Conservation (phyloP, 257 asterid genomes). For the Leonotis leonurus region DNA sequence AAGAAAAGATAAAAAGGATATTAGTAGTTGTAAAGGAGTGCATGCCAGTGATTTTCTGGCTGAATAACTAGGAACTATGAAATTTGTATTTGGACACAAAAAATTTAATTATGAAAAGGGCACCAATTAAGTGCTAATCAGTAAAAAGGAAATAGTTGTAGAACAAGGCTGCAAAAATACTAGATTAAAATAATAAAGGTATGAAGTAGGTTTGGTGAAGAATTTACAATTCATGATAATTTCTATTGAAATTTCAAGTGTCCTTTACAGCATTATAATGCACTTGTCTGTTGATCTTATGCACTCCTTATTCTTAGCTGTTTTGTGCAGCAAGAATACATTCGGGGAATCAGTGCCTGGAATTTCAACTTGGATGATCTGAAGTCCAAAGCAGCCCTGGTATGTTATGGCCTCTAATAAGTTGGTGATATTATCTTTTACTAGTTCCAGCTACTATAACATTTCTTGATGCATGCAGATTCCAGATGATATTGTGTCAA, state of each 20-base stretch:
- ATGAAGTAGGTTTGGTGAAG: background rate
- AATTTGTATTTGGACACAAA: background rate
- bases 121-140: background rate
- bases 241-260: background rate
- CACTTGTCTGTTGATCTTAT: background rate
- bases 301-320: conserved; percentile 3
- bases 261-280: background rate
- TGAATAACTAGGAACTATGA: conserved; percentile 3
- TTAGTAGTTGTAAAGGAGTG: background rate
- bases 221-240: background rate
- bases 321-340: conserved; percentile 79
- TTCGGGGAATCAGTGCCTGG: conserved; percentile 96
- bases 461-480: conserved; percentile 40
- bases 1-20: background rate
- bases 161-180: no score
- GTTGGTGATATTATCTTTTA: conserved; percentile 13
- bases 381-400: conserved; percentile 87
- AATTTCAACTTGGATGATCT: conserved; percentile 87
- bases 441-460: background rate
- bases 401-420: conserved; percentile 29
- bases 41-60: background rate
- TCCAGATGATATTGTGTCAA: conserved; percentile 48
- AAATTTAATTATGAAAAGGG: background rate
- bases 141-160: background rate
- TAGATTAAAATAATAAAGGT: no score